Evolutionary conservation across 2,329 filamentous ascomycete genomes (phyloP).

Genomic region (Fusarium mundagurra): DNA sequence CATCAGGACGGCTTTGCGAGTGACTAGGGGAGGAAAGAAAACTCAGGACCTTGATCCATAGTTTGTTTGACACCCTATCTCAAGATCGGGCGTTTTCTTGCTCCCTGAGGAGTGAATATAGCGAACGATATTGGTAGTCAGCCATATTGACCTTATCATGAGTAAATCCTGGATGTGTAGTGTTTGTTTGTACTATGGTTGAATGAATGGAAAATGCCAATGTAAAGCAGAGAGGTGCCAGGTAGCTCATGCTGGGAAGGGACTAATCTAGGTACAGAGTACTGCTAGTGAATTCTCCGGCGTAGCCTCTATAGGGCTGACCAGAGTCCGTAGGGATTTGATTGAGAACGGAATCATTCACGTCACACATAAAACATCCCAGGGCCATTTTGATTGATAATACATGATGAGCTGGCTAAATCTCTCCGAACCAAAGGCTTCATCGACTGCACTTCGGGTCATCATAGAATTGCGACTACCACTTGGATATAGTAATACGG

Average conservation of each 20-base stretch:
- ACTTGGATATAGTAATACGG: conserved; percentile 10
- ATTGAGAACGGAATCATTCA: not conserved
- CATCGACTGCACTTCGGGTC: not conserved
- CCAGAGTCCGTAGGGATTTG: not conserved
- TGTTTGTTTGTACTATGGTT: too few relatives aligned
- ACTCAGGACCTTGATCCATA: too few relatives aligned
- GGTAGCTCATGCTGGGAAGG: not conserved
- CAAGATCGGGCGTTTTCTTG: too few relatives aligned
- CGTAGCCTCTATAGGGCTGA: not conserved
- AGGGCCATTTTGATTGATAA: not conserved
- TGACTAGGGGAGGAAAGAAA: too few relatives aligned
- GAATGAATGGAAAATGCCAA: too few relatives aligned
- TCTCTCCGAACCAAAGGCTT: not conserved
- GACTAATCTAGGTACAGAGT: not conserved
- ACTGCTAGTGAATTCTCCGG: not conserved
- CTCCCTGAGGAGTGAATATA: too few relatives aligned
- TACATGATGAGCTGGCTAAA: not conserved
- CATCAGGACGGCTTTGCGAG: too few relatives aligned
- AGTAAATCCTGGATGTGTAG: too few relatives aligned
- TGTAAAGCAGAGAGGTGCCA: too few relatives aligned
- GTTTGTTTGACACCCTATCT: too few relatives aligned
- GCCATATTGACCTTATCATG: too few relatives aligned
- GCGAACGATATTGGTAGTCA: too few relatives aligned
- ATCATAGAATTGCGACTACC: not conserved
- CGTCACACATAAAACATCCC: not conserved